Evolutionary conservation across 202 grass and related monocot species (phyloP).

Genomic region (Schoenoplectus tabernaemontani): DNA sequence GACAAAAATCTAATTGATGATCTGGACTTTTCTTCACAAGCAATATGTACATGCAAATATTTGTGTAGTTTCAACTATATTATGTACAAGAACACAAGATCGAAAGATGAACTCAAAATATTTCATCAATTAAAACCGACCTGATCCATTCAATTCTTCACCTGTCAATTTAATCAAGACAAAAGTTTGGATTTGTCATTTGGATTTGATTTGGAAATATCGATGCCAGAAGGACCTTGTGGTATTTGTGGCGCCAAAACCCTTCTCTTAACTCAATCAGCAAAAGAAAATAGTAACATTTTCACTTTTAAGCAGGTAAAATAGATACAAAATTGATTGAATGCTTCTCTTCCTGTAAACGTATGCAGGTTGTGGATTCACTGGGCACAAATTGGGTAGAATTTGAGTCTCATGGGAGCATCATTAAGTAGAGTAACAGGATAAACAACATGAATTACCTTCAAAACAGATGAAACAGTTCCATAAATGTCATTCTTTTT

Average conservation of each 20-base stretch:
- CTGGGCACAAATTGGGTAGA: neutral
- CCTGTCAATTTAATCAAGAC: neutral
- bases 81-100: neutral
- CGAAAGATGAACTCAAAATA: neutral
- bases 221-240: neutral
- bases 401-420: neutral
- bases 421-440: neutral
- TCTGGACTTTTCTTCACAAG: neutral
- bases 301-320: neutral
- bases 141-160: neutral
- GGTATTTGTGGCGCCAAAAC: neutral
- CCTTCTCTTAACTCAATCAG: neutral
- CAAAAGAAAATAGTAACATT: neutral
- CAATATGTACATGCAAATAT: neutral
- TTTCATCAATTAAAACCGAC: neutral
- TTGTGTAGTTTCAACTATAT: neutral
- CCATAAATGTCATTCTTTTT: slow-evolving; percentile 72
- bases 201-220: slow-evolving; percentile 3
- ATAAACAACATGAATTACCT: slow-evolving; percentile 36
- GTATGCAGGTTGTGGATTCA: neutral
- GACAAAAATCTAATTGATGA: neutral
- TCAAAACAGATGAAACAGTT: slow-evolving; percentile 70
- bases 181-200: neutral
- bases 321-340: neutral
- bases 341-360: neutral